phyloP scores from a whole-genome alignment of 108 stramenopile genomes.

The Fragilariopsis cylindrus region DNA sequence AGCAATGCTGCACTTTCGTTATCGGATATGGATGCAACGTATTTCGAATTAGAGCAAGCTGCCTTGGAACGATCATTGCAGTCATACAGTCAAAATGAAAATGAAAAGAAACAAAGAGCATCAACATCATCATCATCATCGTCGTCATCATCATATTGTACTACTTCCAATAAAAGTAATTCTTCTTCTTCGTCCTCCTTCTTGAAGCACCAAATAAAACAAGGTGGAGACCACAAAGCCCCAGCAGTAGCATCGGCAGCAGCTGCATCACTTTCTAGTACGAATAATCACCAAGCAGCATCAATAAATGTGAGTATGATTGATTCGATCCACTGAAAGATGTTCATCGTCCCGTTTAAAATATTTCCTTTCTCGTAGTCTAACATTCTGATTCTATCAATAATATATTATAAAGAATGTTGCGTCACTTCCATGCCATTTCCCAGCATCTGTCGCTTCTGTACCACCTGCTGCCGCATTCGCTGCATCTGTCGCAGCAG shows the following conservation, averaged over 20 bases:
- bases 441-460: slow-evolving; percentile 32
- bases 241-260: slow-evolving; percentile 23
- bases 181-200: background rate
- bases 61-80: slow-evolving; percentile 67
- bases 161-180: background rate
- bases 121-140: slow-evolving; percentile 20
- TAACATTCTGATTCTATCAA: too few relatives aligned
- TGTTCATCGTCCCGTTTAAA: too few relatives aligned
- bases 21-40: slow-evolving; percentile 75
- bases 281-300: slow-evolving; percentile 17
- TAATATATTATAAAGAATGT: background rate
- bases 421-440: slow-evolving; percentile 14
- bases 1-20: slow-evolving; percentile 66
- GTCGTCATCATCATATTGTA: background rate
- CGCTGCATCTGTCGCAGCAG: slow-evolving; percentile 11
- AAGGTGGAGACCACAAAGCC: slow-evolving; percentile 15
- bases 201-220: background rate
- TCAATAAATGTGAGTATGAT: background rate
- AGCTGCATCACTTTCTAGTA: background rate
- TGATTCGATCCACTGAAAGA: too few relatives aligned
- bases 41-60: slow-evolving; percentile 85
- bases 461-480: slow-evolving; percentile 24
- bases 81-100: slow-evolving; percentile 52
- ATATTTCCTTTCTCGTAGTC: too few relatives aligned
- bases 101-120: slow-evolving; percentile 58